These are phyloP conservation scores for Boletus tomentosulus DNA, from an alignment of 768 basidiomycete genomes.

Conservation along the genomic window DNA sequence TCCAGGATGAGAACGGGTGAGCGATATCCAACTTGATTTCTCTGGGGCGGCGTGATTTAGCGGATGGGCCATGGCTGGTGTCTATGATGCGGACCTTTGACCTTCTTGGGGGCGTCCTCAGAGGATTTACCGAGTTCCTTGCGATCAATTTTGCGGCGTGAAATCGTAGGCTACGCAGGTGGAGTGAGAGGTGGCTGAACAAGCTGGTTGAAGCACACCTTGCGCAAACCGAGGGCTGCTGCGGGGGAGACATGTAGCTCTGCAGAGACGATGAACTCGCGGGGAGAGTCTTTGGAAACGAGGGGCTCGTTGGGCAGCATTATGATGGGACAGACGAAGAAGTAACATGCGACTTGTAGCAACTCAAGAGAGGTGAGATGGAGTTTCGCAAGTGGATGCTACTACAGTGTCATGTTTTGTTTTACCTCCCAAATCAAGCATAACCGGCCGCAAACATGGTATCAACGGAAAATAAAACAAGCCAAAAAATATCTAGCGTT, in stretches of 20 bases:
- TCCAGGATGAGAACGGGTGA: slow-evolving; percentile 46
- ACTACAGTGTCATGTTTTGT: slow-evolving; percentile 4
- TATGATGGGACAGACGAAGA: background rate
- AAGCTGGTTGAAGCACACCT: slow-evolving; percentile 40
- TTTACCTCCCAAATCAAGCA: slow-evolving; percentile 2
- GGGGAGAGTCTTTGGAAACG: slow-evolving; percentile 12
- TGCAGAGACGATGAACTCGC: slow-evolving; percentile 58
- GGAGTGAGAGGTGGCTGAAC: slow-evolving; percentile 7
- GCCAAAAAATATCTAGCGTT: slow-evolving; percentile 9
- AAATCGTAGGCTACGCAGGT: slow-evolving; percentile 37
- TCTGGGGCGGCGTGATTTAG: slow-evolving; percentile 38
- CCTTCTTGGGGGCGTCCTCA: slow-evolving; percentile 47
- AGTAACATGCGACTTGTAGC: background rate
- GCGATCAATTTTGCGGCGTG: slow-evolving; percentile 56
- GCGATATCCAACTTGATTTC: slow-evolving; percentile 67
- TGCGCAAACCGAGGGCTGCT: slow-evolving; percentile 49
- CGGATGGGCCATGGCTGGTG: background rate
- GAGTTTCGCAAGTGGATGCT: background rate
- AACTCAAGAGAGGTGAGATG: background rate
- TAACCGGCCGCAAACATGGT: slow-evolving; percentile 5
- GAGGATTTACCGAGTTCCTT: slow-evolving; percentile 36
- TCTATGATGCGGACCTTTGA: slow-evolving; percentile 49
- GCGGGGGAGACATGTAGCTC: slow-evolving; percentile 59
- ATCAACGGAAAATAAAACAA: slow-evolving; percentile 10
- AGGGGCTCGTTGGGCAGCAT: slow-evolving; percentile 13